A percentile compares a stretch with the other conserved stretches of the same genome.
Evolutionary conservation across 768 basidiomycete genomes (phyloP).

Genomic region (Coprinellus aureogranulatus): DNA sequence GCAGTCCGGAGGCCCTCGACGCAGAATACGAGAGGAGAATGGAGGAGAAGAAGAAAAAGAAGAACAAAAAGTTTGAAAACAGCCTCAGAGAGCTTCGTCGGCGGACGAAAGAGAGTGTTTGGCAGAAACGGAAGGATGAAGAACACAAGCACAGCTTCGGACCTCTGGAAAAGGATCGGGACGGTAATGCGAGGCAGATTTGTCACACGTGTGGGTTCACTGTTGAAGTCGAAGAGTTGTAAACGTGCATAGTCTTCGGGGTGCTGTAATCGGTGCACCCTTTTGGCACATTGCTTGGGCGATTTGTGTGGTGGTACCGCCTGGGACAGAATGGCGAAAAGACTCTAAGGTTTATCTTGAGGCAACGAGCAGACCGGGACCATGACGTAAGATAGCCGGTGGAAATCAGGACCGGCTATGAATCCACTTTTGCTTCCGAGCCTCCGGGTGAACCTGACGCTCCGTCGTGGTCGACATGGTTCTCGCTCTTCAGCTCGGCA

Average conservation of each 20-base stretch:
- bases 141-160: constrained; percentile 89
- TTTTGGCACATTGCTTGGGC: too few relatives aligned
- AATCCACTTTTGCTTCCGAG: neutral
- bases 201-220: constrained; percentile 91
- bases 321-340: too few relatives aligned
- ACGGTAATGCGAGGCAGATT: constrained; percentile 64
- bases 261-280: too few relatives aligned
- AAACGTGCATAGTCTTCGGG: too few relatives aligned
- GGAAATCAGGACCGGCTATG: neutral
- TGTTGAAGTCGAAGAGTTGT: constrained; percentile 84
- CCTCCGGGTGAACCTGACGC: too few relatives aligned
- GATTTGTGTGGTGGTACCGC: too few relatives aligned
- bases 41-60: constrained; percentile 82
- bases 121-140: constrained; percentile 82
- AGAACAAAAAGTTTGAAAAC: constrained; percentile 94
- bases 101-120: constrained; percentile 84
- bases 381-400: neutral
- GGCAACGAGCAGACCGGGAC: neutral
- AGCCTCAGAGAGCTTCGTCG: constrained; percentile 79
- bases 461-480: neutral
- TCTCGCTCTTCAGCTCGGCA: neutral
- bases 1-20: constrained; percentile 86
- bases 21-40: constrained; percentile 78
- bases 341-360: neutral
- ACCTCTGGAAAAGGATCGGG: constrained; percentile 46